Evolutionary conservation across 179 eudicot genomes (phyloP).

Genomic region (Heliamphora pulchella): DNA sequence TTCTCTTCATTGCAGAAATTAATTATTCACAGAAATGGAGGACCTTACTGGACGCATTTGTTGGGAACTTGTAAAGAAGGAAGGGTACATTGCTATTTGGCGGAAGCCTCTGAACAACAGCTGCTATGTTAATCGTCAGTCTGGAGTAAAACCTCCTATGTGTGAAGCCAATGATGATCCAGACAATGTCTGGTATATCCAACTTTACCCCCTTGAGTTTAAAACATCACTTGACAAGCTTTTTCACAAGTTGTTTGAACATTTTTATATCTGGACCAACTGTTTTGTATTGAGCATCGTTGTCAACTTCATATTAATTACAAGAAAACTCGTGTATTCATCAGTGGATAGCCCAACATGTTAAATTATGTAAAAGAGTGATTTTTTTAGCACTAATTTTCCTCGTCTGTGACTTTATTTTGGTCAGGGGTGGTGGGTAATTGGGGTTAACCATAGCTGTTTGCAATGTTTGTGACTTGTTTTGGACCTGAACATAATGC

Average conservation of each 20-base stretch:
- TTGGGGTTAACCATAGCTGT: neutral
- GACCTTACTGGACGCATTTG: slow-evolving; percentile 80
- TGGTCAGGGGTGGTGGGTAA: neutral
- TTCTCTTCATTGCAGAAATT: neutral
- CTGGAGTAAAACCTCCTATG: slow-evolving; percentile 62
- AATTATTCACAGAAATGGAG: slow-evolving; percentile 58
- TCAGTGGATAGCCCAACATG: neutral
- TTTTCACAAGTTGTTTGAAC: neutral
- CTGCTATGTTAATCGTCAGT: slow-evolving; percentile 71
- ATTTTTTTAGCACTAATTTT: neutral
- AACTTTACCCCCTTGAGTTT: neutral
- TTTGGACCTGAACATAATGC: neutral
- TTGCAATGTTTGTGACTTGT: neutral
- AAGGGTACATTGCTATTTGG: slow-evolving; percentile 95
- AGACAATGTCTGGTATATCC: slow-evolving; percentile 71
- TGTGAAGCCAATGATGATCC: slow-evolving; percentile 78
- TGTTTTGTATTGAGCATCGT: neutral
- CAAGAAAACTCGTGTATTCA: neutral
- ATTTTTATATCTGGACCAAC: neutral
- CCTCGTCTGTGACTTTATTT: too few species aligned
- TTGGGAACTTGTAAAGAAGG: slow-evolving; percentile 91
- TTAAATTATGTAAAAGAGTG: neutral
- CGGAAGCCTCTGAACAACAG: slow-evolving; percentile 82
- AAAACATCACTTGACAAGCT: neutral
- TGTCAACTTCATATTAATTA: neutral